These are phyloP conservation scores for Cunninghamia lanceolata DNA, from an alignment of 75 land plant species.

Conservation along the genomic window DNA sequence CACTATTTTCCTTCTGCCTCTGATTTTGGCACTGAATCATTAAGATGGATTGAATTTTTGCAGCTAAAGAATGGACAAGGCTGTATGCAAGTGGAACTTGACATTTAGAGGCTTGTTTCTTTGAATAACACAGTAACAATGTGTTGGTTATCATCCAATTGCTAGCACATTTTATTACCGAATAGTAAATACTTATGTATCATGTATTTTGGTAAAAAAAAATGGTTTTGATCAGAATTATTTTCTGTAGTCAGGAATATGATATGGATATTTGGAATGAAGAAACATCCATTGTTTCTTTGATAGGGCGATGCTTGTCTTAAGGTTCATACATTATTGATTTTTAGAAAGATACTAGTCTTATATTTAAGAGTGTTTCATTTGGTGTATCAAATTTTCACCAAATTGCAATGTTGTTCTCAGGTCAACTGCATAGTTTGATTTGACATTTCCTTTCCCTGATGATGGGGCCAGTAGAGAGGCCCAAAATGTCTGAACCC, in stretches of 20 bases:
- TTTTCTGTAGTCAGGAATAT: neutral
- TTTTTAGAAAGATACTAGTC: neutral
- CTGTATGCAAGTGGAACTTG: conserved; percentile 83
- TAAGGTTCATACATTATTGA: neutral
- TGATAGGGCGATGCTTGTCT: neutral
- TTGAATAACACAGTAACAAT: neutral
- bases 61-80: conserved; percentile 96
- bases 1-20: too few relatives aligned
- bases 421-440: too few relatives aligned
- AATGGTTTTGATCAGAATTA: neutral
- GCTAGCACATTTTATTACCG: neutral
- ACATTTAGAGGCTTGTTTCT: conserved; percentile 11
- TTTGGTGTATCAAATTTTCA: too few relatives aligned
- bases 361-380: neutral
- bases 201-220: neutral
- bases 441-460: neutral
- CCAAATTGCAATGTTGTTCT: too few relatives aligned
- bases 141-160: neutral
- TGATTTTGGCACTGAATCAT: neutral
- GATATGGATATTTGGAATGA: neutral
- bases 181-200: neutral
- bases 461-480: too few relatives aligned
- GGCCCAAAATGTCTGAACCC: too few relatives aligned
- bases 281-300: neutral
- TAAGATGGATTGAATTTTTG: neutral